A percentile compares a stretch with the other conserved stretches of the same genome.
Evolutionary conservation across 495 filamentous ascomycete species (phyloP).

Genomic region (Neurospora tetrasperma): DNA sequence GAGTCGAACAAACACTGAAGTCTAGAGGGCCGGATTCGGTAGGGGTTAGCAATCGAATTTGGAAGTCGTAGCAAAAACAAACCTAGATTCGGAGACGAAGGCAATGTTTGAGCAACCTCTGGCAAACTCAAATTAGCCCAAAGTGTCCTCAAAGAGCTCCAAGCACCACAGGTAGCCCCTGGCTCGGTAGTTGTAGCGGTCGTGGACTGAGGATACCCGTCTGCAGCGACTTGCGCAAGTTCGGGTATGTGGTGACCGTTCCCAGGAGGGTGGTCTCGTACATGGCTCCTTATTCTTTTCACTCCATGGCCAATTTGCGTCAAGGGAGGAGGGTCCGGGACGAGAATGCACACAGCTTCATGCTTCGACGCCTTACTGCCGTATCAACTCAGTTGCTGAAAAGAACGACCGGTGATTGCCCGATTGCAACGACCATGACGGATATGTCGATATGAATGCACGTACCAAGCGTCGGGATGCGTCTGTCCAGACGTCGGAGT

Average conservation of each 20-base stretch:
- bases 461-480: background rate
- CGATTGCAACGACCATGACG: background rate
- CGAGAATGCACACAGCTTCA: background rate
- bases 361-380: background rate
- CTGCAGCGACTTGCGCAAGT: conserved; percentile 7
- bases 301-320: background rate
- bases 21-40: conserved; percentile 16
- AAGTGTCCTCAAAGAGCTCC: background rate
- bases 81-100: conserved; percentile 12
- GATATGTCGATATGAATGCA: background rate
- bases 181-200: background rate
- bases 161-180: background rate
- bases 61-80: conserved; percentile 15
- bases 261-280: conserved; percentile 20
- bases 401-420: background rate
- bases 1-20: conserved; percentile 13
- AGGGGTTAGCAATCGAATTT: conserved; percentile 23
- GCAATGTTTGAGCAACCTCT: conserved; percentile 19
- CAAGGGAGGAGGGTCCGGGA: background rate
- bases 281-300: conserved; percentile 6
- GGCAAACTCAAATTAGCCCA: conserved; percentile 2
- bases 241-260: conserved; percentile 17
- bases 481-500: background rate
- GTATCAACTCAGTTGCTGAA: background rate
- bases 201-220: background rate